Evolutionary conservation across 2,329 filamentous ascomycete genomes (phyloP).

Genomic region (Fusarium abutilonis): DNA sequence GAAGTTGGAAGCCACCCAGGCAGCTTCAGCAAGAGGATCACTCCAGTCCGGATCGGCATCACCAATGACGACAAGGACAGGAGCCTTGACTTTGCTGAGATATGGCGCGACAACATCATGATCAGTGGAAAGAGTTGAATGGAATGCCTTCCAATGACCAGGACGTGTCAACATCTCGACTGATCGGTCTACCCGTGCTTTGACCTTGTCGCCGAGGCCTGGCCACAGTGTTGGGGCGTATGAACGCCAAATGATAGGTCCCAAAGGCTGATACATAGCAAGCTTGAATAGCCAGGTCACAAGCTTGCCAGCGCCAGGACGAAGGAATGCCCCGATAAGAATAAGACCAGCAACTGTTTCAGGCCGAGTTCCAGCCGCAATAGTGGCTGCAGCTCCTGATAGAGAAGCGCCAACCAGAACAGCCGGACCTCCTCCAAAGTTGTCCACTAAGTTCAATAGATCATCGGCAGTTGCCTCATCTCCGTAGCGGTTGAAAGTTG

Average conservation of each 20-base stretch:
- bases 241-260: slow-evolving; percentile 20
- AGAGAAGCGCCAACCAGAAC: slow-evolving; percentile 15
- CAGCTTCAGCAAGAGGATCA: slow-evolving; percentile 25
- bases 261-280: not conserved
- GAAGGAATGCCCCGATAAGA: slow-evolving; percentile 20
- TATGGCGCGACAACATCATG: slow-evolving; percentile 17
- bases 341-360: slow-evolving; percentile 26
- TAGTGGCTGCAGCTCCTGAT: slow-evolving; percentile 20
- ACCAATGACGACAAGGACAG: slow-evolving; percentile 29
- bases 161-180: slow-evolving; percentile 18
- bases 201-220: slow-evolving; percentile 17
- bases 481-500: slow-evolving; percentile 18
- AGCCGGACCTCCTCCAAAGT: slow-evolving; percentile 18
- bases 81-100: slow-evolving; percentile 23
- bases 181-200: slow-evolving; percentile 19
- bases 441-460: slow-evolving; percentile 13
- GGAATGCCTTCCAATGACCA: slow-evolving; percentile 30
- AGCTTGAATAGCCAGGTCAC: slow-evolving; percentile 10
- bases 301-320: slow-evolving; percentile 3
- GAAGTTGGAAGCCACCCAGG: slow-evolving; percentile 28
- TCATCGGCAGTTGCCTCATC: slow-evolving; percentile 27
- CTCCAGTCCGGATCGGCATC: slow-evolving; percentile 32
- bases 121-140: slow-evolving; percentile 25
- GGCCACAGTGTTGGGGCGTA: slow-evolving; percentile 29
- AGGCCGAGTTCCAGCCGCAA: slow-evolving; percentile 21